phyloP scores from a whole-genome alignment of 2,329 filamentous ascomycete genomes.

The Botrytis fabae region DNA sequence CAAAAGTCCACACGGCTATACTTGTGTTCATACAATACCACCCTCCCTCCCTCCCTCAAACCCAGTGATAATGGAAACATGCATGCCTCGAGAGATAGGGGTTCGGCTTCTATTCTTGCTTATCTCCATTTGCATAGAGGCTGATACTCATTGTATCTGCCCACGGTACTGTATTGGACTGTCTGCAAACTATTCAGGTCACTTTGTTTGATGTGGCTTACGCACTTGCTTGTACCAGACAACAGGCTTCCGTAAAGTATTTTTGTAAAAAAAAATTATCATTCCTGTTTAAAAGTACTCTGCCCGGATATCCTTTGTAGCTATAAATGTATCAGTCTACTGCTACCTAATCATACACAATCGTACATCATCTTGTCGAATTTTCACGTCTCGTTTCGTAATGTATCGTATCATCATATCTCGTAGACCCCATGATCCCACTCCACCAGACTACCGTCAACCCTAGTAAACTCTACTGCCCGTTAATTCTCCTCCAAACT shows the following conservation, averaged over 20 bases:
- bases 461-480: slow-evolving; percentile 34
- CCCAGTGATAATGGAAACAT: background rate
- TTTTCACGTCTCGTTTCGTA: background rate
- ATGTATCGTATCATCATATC: background rate
- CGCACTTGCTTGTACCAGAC: background rate
- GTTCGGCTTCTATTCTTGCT: background rate
- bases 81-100: background rate
- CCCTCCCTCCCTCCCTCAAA: background rate
- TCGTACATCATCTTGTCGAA: background rate
- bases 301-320: background rate
- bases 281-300: too few species aligned
- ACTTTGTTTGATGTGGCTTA: background rate
- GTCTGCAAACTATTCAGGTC: background rate
- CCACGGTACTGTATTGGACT: background rate
- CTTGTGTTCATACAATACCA: background rate
- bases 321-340: background rate
- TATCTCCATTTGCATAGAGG: background rate
- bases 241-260: background rate
- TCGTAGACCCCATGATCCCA: background rate
- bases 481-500: slow-evolving; percentile 64
- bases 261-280: background rate
- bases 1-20: background rate
- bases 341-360: slow-evolving; percentile 4
- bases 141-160: background rate
- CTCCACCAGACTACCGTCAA: background rate